Evolutionary conservation across 2,329 filamentous ascomycete genomes (phyloP), one percentile per base, ranked within the genome.

Genomic region (Aspergillus glaucus): DNA sequence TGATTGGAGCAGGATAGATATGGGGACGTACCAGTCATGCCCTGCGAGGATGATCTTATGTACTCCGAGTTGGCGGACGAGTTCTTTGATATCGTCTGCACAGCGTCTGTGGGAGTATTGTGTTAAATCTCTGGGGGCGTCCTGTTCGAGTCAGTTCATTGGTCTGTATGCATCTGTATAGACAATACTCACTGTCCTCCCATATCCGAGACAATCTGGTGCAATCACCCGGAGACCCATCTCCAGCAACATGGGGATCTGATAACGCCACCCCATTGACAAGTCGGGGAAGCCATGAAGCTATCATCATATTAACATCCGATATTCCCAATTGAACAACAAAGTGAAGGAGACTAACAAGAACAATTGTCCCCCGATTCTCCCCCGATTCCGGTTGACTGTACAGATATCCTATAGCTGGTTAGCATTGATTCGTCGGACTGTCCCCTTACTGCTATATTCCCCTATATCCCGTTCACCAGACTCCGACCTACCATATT

Each of bases 121-220:
- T 44, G 71, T 69, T 3, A 83, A 67, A 1, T 78, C 75, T 39
- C 80, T 75, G 0, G 87, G 86, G 0, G 86, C 82, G 4, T 77
- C 76, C 62, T 73, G 55, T 19, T 68, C 67, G 52, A 74, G 66
- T 75, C 51, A 43, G 14, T 14, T 37, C 22, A 30, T 7, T 43
- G 14, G 3, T 19, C 39, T 19, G 19, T 39, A 4, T 19, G 26
- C 4, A 9, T 5, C 3, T 22, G 15, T 2, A 42, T 30, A 17
- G 22, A 5, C 26, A 12, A 6, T 5, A 43, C 63, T 52, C 65
- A 79, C 85, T 22, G 88, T 93, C 50, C 81, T 79, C 22, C 87
- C 88, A 66, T 93, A 97, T 54, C 92, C 92, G 59, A 95, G 79
- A 76, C 90, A 85, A 69, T 96, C 89, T 0, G 89, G 87, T 9